Evolutionary conservation across 352 stramenopile genomes (phyloP).

Genomic region (Phytophthora vignae): DNA sequence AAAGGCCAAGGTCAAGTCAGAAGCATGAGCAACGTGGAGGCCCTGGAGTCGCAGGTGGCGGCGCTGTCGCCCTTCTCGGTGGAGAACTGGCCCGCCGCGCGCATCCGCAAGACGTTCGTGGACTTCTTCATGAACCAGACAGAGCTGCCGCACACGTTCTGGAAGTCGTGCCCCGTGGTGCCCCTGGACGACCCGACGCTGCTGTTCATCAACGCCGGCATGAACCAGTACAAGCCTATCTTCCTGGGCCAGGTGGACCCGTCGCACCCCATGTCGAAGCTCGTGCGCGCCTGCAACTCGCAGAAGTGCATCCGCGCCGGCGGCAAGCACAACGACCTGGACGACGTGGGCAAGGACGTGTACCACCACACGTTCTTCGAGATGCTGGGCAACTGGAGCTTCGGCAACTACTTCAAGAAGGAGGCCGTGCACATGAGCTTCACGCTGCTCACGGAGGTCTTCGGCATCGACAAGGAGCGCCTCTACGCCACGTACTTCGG

Average conservation of each 20-base stretch:
- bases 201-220: slow-evolving; percentile 99
- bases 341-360: slow-evolving; percentile 99
- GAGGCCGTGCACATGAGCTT: slow-evolving; percentile 98
- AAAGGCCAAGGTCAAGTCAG: background rate
- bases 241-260: slow-evolving; percentile 98
- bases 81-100: slow-evolving; percentile 92
- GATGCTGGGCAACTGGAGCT: slow-evolving; percentile 99
- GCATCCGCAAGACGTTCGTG: slow-evolving; percentile 98
- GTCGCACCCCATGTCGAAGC: slow-evolving; percentile 90
- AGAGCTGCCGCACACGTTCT: slow-evolving; percentile 93
- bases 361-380: slow-evolving; percentile 99
- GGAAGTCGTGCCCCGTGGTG: slow-evolving; percentile 96
- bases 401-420: slow-evolving; percentile 99
- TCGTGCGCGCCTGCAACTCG: slow-evolving; percentile 95
- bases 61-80: slow-evolving; percentile 37
- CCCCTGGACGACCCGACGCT: slow-evolving; percentile 98
- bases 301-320: slow-evolving; percentile 99
- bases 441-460: slow-evolving; percentile 97
- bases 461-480: slow-evolving; percentile 91
- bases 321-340: slow-evolving; percentile 99
- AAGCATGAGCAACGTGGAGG: slow-evolving; percentile 15
- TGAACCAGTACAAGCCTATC: slow-evolving; percentile 99
- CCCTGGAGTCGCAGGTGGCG: slow-evolving; percentile 30
- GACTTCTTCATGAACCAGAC: slow-evolving; percentile 96
- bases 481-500: slow-evolving; percentile 99